Percentiles rank a stretch among this genome's conserved stretches.
These are phyloP conservation scores for Spathaspora girioi DNA, from an alignment of 805 yeast species.

Conservation along the genomic window DNA sequence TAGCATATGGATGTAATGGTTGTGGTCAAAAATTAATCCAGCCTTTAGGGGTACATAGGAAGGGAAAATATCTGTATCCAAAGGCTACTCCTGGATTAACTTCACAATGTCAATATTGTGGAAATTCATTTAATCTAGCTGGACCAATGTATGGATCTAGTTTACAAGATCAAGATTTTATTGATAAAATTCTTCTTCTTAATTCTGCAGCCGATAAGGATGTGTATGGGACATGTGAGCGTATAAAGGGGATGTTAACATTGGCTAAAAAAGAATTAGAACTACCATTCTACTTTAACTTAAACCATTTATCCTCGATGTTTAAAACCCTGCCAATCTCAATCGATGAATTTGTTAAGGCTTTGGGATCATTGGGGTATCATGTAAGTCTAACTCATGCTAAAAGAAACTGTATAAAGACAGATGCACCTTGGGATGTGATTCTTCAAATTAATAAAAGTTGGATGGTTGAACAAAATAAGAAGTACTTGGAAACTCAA, in stretches of 20 bases:
- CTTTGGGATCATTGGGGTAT: constrained; percentile 75
- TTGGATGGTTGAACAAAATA: constrained; percentile 44
- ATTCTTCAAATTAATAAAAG: constrained; percentile 70
- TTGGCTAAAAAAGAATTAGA: constrained; percentile 70
- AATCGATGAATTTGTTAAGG: constrained; percentile 65
- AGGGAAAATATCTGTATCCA: constrained; percentile 54
- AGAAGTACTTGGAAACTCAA: constrained; percentile 20
- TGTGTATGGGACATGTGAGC: constrained; percentile 71
- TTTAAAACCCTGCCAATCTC: constrained; percentile 84
- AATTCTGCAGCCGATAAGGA: constrained; percentile 48
- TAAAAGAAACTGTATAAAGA: constrained; percentile 77
- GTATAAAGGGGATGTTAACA: constrained; percentile 91
- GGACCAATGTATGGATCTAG: constrained; percentile 97
- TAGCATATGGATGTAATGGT: constrained; percentile 80
- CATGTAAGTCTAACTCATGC: constrained; percentile 87
- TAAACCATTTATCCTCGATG: constrained; percentile 70
- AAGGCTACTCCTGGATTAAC: constrained; percentile 50
- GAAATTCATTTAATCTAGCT: constrained; percentile 65
- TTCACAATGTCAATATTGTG: constrained; percentile 68
- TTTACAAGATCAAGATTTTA: constrained; percentile 67
- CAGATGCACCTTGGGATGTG: constrained; percentile 81
- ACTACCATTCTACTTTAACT: constrained; percentile 75
- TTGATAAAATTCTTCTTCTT: constrained; percentile 58
- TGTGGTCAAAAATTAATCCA: constrained; percentile 75
- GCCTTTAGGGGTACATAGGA: constrained; percentile 60